phyloP scores from a whole-genome alignment of 2,329 filamentous ascomycete species.

The Clarireedia monteithiana region DNA sequence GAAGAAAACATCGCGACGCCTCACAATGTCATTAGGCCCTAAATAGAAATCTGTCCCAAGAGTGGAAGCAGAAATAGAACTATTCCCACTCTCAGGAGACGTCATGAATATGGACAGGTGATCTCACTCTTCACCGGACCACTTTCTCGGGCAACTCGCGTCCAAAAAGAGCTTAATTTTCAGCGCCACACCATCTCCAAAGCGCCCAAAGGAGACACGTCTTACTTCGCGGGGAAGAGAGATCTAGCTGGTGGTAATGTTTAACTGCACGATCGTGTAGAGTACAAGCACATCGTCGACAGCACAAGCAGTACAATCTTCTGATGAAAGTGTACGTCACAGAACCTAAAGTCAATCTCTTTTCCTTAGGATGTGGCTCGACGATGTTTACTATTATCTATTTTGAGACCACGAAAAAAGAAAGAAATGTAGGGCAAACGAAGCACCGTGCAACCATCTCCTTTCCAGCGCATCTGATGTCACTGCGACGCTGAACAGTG shows the following conservation, averaged over 20 bases:
- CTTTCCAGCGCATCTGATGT: too few species aligned
- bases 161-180: not conserved
- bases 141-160: not conserved
- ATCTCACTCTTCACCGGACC: too few species aligned
- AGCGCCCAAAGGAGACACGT: not conserved
- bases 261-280: too few species aligned
- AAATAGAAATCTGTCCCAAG: not conserved
- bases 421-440: not conserved
- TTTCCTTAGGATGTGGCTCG: not conserved
- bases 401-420: not conserved
- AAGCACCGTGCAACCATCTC: too few species aligned
- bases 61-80: not conserved
- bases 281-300: too few species aligned
- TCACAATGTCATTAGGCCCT: not conserved
- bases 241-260: not conserved
- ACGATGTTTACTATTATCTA: not conserved
- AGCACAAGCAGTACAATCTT: too few species aligned
- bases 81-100: not conserved
- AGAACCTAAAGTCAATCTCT: not conserved
- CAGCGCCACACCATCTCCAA: not conserved
- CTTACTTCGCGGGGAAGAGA: not conserved
- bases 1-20: not conserved
- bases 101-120: not conserved
- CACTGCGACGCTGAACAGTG: too few species aligned
- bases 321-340: not conserved